Evolutionary conservation across 2,329 filamentous ascomycete genomes (phyloP), one percentile per base, ranked within the genome.

Genomic region (Penicillium sp.): DNA sequence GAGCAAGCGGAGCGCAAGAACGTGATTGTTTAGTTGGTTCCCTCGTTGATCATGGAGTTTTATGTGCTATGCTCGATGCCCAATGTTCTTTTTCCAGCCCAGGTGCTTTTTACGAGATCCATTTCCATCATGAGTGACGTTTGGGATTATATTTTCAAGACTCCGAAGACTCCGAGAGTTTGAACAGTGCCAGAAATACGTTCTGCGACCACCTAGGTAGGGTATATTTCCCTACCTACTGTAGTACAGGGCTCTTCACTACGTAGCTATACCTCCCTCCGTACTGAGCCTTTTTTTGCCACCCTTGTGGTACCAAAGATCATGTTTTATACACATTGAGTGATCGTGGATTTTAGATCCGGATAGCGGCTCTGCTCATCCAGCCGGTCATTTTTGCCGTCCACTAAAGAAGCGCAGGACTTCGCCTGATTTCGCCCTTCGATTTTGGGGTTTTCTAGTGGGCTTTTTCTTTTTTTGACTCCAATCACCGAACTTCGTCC

Each of bases 1-100:
- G 62, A 68, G 47, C 55, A 50, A n/a, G 53, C 54, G 1, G 68
- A 70, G 42, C 59, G 60, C 9, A 60, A 66, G 12, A 57, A 64
- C 47, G 56, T 69, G 10, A 65, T 70, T 45, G 18, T 45, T 9
- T 53, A 52, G 37, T 27, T 7, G 28, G 2, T 9, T 37, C 5
- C 32, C 32, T 7, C n/a, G 32, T 33, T 15, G 32, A 33, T 18
- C 32, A 15, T 35, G 32, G 7, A 18, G 15, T 9, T 18, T 9
- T 35, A 18, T 18, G 32, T 8, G 18, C 9, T 18, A 23, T 37
- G 33, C 32, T 18, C n/a, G 32, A 15, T 35, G 8, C 27, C 27
- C 27, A 27, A 27, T 28, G 27, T 28, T 28, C 27, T 9, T 28
- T 28, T 28, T 1, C 8, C 8, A 28, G 27, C 8, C 7, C 2